Base-by-base conservation (phyloP, 1,284 basidiomycete species). In the Ganoderma leucocontextum region DNA sequence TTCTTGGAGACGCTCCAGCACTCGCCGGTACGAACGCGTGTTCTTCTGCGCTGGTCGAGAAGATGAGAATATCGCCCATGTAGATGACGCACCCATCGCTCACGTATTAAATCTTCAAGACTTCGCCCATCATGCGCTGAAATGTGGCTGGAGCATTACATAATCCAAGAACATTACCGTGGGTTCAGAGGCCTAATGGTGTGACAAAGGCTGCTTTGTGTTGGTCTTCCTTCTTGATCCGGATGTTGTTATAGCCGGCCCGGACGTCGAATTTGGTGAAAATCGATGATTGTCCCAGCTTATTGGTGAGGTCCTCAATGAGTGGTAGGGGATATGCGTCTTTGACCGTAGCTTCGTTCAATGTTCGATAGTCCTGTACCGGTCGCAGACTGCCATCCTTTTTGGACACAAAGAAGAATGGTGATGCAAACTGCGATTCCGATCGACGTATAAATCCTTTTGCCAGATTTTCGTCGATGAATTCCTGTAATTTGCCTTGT, bases 401-500 rank as follows among this genome's bases (percentile, higher is more conserved):
- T 72, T 83, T 83, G 41, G 75, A 74, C 12, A 81, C 75, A 63
- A 82, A 83, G 2, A 83, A 74, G 36, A 81, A 73, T 0, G 80
- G 78, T 0, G 79, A 69, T 0, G 67, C 76, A 4, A 75, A 66
- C 1, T 71, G 70, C 0, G 75, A 72, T 17, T 66, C 72, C 1
- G 75, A 75, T 8, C 15, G 33, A 0, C 63, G 36, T 15, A 75
- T 75, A 5, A 57, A 65, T 10, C 72, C 63, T 29, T 60, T 59
- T 10, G 19, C 42, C 2, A 52, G 15, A 2, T 64, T 59, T n/a
- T 64, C 57, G 4, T 38, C 42, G 4, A 53, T 53, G 12, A 29
- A 53, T 1, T 33, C 15, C 2, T 17, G 4, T 0, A 53, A 25
- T 29, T 29, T 6, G 2, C 29, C 5, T 15, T 17, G 3, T 33